Evolutionary conservation across 225 moss, liverwort and hornwort species (phyloP).

Genomic region (Physcomitrellopsis africana): DNA sequence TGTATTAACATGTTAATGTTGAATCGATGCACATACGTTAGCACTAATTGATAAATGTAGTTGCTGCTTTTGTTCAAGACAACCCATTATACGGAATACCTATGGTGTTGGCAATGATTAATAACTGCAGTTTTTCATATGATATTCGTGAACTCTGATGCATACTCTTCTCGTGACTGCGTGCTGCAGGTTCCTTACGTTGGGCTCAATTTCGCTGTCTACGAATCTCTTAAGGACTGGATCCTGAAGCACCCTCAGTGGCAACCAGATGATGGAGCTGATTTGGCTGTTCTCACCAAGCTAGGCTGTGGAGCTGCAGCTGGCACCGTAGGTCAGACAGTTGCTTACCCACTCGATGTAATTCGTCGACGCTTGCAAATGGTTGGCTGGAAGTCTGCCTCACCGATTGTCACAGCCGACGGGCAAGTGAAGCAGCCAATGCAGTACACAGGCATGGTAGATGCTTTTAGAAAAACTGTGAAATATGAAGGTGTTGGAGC

Average conservation of each 20-base stretch:
- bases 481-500: slow-evolving; percentile 89
- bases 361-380: slow-evolving; percentile 95
- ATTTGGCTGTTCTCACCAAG: slow-evolving; percentile 88
- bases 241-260: slow-evolving; percentile 80
- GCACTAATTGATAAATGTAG: neutral
- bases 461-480: slow-evolving; percentile 93
- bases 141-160: neutral
- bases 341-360: slow-evolving; percentile 95
- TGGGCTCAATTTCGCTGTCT: slow-evolving; percentile 93
- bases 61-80: neutral
- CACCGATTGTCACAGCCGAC: slow-evolving; percentile 80
- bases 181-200: slow-evolving; percentile 86
- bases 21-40: neutral
- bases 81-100: neutral
- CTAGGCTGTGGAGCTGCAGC: slow-evolving; percentile 94
- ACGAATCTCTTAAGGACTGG: slow-evolving; percentile 94
- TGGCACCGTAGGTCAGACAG: slow-evolving; percentile 97
- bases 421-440: slow-evolving; percentile 77
- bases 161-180: slow-evolving; percentile 9
- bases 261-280: slow-evolving; percentile 71
- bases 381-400: slow-evolving; percentile 97
- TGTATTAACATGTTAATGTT: too few relatives aligned
- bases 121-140: neutral
- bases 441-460: slow-evolving; percentile 91
- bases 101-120: neutral